Evolutionary conservation across 805 yeast species (phyloP).

Genomic region (Metschnikowia sp.): DNA sequence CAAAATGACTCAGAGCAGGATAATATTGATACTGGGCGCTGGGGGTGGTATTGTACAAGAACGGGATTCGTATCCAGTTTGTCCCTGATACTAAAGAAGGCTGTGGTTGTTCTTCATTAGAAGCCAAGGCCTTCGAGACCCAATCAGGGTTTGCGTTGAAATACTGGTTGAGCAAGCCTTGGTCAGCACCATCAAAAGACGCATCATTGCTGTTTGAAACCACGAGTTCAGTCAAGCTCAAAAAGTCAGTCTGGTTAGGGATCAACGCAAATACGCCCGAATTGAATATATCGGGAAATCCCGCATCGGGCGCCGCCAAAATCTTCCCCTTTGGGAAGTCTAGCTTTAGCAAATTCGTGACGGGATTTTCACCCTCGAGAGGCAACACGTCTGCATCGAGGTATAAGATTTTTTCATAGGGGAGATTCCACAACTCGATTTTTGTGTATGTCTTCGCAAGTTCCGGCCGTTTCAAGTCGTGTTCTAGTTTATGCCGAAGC

Average conservation of each 20-base stretch:
- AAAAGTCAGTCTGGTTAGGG: slow-evolving; percentile 14
- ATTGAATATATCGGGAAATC: slow-evolving; percentile 21
- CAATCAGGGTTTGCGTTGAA: slow-evolving; percentile 48
- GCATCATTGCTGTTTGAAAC: slow-evolving; percentile 16
- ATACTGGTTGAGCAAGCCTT: slow-evolving; percentile 79
- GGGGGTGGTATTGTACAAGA: slow-evolving; percentile 78
- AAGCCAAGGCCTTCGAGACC: slow-evolving; percentile 18
- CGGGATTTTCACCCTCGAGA: slow-evolving; percentile 15
- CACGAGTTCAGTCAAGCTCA: slow-evolving; percentile 30
- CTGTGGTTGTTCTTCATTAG: too few relatives aligned
- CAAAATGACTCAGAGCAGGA: slow-evolving; percentile 63
- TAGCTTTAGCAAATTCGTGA: slow-evolving; percentile 26
- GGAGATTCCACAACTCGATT: slow-evolving; percentile 18
- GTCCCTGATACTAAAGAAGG: slow-evolving; percentile 6
- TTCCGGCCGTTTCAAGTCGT: slow-evolving; percentile 29
- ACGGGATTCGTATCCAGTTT: slow-evolving; percentile 73
- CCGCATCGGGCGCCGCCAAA: slow-evolving; percentile 21
- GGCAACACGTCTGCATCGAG: slow-evolving; percentile 21
- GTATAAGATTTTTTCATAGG: slow-evolving; percentile 19
- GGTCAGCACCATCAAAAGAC: slow-evolving; percentile 87
- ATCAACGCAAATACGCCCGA: slow-evolving; percentile 19
- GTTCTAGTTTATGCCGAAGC: slow-evolving; percentile 23
- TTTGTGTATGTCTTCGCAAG: slow-evolving; percentile 19
- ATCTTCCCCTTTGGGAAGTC: slow-evolving; percentile 15
- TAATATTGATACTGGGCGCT: slow-evolving; percentile 60